phyloP scores from a whole-genome alignment of 257 asterid species.

The Primulina tabacum region DNA sequence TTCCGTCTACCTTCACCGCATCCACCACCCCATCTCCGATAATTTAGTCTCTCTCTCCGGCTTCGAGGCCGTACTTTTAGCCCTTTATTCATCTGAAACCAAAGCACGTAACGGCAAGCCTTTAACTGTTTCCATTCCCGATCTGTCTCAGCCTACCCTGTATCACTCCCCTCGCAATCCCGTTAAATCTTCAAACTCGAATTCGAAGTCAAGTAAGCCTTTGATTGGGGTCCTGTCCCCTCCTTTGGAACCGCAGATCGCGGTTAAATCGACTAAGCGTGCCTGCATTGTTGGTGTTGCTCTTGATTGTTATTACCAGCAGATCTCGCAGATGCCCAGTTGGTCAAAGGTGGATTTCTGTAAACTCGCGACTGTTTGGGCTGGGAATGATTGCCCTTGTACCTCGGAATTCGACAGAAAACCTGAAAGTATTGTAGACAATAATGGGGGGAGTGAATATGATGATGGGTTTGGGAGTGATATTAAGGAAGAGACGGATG shows the following conservation, averaged over 20 bases:
- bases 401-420: slow-evolving; percentile 52
- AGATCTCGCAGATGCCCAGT: slow-evolving; percentile 84
- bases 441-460: slow-evolving; percentile 19
- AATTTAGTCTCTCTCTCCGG: slow-evolving; percentile 54
- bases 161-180: slow-evolving; percentile 70
- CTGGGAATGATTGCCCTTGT: slow-evolving; percentile 80
- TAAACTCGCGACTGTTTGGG: slow-evolving; percentile 64
- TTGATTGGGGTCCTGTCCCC: slow-evolving; percentile 61
- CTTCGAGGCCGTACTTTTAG: slow-evolving; percentile 84
- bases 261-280: slow-evolving; percentile 87
- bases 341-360: slow-evolving; percentile 91
- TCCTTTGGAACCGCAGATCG: slow-evolving; percentile 78
- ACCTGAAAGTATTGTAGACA: slow-evolving; percentile 28
- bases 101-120: slow-evolving; percentile 79
- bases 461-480: slow-evolving; percentile 35
- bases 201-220: slow-evolving; percentile 28
- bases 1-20: slow-evolving; percentile 63
- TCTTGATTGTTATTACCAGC: slow-evolving; percentile 76
- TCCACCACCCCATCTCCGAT: slow-evolving; percentile 50
- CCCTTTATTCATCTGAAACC: slow-evolving; percentile 67
- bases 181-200: slow-evolving; percentile 38
- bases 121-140: slow-evolving; percentile 62
- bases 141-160: slow-evolving; percentile 86
- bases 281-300: slow-evolving; percentile 87
- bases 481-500: slow-evolving; percentile 34